Evolutionary conservation across 2,329 filamentous ascomycete species (phyloP), one percentile per base, ranked within the genome.

Genomic region (Colletotrichum lindemuthianum): DNA sequence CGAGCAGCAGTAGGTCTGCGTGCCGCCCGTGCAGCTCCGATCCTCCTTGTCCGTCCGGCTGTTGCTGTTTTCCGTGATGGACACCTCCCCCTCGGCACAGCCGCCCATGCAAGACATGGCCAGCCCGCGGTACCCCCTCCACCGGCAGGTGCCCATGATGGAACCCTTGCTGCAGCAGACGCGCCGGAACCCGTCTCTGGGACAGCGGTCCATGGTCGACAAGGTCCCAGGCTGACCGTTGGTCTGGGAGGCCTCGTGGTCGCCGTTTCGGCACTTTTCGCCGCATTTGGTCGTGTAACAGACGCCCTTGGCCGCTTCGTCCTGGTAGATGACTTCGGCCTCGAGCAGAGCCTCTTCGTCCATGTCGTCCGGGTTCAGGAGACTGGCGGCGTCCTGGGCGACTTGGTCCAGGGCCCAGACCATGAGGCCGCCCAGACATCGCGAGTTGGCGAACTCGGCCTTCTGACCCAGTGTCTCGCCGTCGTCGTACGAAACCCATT

Each of bases 401-500:
- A 63, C 50, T 45, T 69, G 68, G 37, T 69, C 68, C 39, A 68
- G 37, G 9, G 59, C 59, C 36, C 59, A 48, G 24, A 24, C 5
- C 24, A 24, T 24, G 3, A 4, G 5, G 24, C 24, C 24, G 5
- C 24, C 24, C 5, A 24, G 24, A 24, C 24, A 24, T 4, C 24
- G 24, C 4, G 24, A 24, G 47, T 76, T 75, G 1, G 77, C 77
- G 37, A 67, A 75, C 6, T 55, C 44, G 8, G 24, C 40, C n/a
- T 65, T 65, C 32, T 50, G 49, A 13, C 37, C 16, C 37, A 65
- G 56, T 4, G 61, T 63, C 9, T 63, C 41, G 10, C 11, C 16
- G 16, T 63, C 60, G 34, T 63, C 59, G 10, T 71, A 82, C 3
- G 71, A 73, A 1, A 81, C 74, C 80, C 78, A 83, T 65, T 82